phyloP scores from a whole-genome alignment of 495 filamentous ascomycete genomes.

The Neurospora intermedia region DNA sequence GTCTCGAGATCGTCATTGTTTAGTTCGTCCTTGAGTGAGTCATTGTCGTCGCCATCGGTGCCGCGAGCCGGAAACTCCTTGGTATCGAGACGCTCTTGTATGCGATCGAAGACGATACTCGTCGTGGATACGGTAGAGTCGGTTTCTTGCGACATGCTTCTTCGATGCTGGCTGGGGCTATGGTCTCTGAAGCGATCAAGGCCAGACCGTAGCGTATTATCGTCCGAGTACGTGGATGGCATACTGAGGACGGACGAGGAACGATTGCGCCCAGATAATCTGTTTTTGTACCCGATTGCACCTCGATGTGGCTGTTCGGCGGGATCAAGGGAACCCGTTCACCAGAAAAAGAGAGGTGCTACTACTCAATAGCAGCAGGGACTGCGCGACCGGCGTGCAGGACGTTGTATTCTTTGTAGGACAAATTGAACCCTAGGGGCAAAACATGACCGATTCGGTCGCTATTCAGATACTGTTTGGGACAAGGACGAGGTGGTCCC shows the following conservation, averaged over 20 bases:
- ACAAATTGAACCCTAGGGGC: constrained; percentile 1
- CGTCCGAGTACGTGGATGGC: neutral
- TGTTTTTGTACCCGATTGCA: neutral
- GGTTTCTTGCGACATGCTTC: constrained; percentile 44
- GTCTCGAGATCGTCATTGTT: constrained; percentile 34
- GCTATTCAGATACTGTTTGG: constrained; percentile 11
- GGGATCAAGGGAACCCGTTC: neutral
- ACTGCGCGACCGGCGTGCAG: neutral
- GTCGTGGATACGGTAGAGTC: constrained; percentile 63
- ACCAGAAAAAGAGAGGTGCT: neutral
- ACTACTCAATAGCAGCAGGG: neutral
- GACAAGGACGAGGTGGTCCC: neutral
- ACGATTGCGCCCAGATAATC: neutral
- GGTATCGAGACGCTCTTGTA: constrained; percentile 38
- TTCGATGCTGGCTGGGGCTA: constrained; percentile 2
- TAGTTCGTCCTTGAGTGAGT: constrained; percentile 30
- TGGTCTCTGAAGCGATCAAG: neutral
- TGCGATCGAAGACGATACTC: constrained; percentile 65
- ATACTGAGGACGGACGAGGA: neutral
- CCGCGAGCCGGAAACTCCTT: constrained; percentile 26
- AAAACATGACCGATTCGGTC: constrained; percentile 6
- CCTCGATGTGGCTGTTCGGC: neutral
- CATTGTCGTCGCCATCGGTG: constrained; percentile 37
- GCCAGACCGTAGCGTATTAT: neutral
- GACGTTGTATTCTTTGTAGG: constrained; percentile 6